phyloP scores from a whole-genome alignment of 495 filamentous ascomycete genomes.

The Niebla homalea region DNA sequence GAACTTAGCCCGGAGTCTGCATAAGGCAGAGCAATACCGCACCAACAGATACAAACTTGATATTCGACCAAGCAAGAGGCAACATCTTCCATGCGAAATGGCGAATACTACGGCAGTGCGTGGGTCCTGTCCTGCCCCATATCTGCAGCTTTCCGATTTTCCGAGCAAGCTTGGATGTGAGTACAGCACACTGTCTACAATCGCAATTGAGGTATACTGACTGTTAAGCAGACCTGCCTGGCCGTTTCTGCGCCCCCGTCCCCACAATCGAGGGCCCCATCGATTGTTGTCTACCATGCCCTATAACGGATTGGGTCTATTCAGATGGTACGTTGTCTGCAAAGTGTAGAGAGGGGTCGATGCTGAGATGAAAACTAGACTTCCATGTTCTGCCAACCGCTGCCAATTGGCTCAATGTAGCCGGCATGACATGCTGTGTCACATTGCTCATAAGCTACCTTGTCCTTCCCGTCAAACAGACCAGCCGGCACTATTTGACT shows the following conservation, averaged over 20 bases:
- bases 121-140: constrained; percentile 50
- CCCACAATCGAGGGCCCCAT: constrained; percentile 25
- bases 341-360: neutral
- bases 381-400: constrained; percentile 50
- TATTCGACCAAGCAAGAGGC: neutral
- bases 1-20: too few relatives aligned
- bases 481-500: constrained; percentile 82
- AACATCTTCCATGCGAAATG: constrained; percentile 6
- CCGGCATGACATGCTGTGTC: constrained; percentile 51
- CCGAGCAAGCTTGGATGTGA: constrained; percentile 51
- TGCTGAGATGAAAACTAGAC: constrained; percentile 23
- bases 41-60: neutral
- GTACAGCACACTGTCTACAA: constrained; percentile 15
- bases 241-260: constrained; percentile 50
- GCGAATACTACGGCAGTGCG: constrained; percentile 16
- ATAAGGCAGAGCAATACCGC: too few relatives aligned
- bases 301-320: constrained; percentile 72
- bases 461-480: constrained; percentile 76
- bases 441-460: constrained; percentile 76
- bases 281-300: constrained; percentile 82
- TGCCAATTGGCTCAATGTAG: constrained; percentile 70
- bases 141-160: constrained; percentile 47
- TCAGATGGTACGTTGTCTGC: constrained; percentile 32
- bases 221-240: constrained; percentile 43
- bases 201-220: constrained; percentile 6